Evolutionary conservation across 495 filamentous ascomycete genomes (phyloP).

Genomic region (Tuber indicum): DNA sequence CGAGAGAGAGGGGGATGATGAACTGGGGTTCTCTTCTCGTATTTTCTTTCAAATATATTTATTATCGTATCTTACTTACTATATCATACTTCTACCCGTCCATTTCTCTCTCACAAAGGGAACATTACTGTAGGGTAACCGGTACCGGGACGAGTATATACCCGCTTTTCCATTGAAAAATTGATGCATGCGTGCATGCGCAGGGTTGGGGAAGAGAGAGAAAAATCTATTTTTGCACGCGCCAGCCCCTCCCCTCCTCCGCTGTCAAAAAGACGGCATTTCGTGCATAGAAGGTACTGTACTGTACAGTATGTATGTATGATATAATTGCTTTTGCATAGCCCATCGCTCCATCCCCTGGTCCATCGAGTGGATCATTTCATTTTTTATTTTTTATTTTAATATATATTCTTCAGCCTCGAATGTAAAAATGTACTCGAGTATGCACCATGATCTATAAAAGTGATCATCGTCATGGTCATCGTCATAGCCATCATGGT

Average conservation of each 20-base stretch:
- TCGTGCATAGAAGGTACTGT: not conserved
- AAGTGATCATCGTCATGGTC: not conserved
- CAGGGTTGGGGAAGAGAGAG: not conserved
- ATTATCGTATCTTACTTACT: too few relatives aligned
- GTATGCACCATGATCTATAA: not conserved
- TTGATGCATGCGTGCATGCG: too few relatives aligned
- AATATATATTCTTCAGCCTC: not conserved
- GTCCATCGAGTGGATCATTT: too few relatives aligned
- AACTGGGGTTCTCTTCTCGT: too few relatives aligned
- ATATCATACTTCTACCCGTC: too few relatives aligned
- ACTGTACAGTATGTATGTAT: too few relatives aligned
- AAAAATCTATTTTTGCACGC: not conserved
- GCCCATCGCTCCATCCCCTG: not conserved
- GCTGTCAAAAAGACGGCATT: constrained; percentile 4
- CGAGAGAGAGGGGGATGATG: too few relatives aligned
- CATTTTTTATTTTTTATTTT: not conserved
- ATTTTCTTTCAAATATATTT: too few relatives aligned
- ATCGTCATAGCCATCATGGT: not conserved
- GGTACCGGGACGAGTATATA: too few relatives aligned
- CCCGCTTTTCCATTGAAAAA: too few relatives aligned
- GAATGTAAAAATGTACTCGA: not conserved
- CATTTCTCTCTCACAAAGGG: too few relatives aligned
- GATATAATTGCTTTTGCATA: not conserved
- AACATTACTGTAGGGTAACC: too few relatives aligned
- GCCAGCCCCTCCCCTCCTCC: not conserved